phyloP scores from a whole-genome alignment of 176 grass and related monocot genomes.

The Stipa capillata region DNA sequence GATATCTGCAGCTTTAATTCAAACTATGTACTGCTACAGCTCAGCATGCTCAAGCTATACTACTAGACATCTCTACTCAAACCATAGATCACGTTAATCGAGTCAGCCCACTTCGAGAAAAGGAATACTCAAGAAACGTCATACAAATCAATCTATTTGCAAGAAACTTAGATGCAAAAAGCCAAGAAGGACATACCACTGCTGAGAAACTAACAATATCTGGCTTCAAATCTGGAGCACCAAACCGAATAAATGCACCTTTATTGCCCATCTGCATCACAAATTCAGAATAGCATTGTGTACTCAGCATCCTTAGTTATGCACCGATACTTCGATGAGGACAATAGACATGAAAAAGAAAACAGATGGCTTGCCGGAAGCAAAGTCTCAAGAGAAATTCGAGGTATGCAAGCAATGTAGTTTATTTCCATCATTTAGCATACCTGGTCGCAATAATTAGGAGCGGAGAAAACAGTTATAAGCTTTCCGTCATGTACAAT shows the following conservation, averaged over 20 bases:
- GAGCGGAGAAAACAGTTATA: slow-evolving; percentile 87
- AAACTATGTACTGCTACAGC: neutral
- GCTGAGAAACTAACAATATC: slow-evolving; percentile 60
- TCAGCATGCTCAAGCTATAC: neutral
- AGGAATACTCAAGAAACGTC: neutral
- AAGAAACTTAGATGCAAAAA: neutral
- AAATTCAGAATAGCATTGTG: neutral
- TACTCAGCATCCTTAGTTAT: slow-evolving; percentile 8
- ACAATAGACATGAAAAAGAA: neutral
- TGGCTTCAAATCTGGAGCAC: slow-evolving; percentile 59
- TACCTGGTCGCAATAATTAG: slow-evolving; percentile 94
- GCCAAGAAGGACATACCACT: slow-evolving; percentile 27
- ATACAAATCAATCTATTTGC: neutral
- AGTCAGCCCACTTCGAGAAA: neutral
- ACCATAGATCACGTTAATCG: neutral
- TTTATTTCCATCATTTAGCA: neutral
- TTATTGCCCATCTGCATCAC: slow-evolving; percentile 87
- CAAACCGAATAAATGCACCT: slow-evolving; percentile 83
- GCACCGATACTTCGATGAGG: neutral
- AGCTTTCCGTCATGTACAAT: slow-evolving; percentile 82
- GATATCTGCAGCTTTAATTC: neutral
- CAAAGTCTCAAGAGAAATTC: neutral
- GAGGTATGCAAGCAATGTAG: neutral
- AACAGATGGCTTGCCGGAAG: neutral
- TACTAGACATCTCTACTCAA: neutral